Base-by-base conservation (phyloP, 345 rosid genomes). In the Gynandropsis gynandra region DNA sequence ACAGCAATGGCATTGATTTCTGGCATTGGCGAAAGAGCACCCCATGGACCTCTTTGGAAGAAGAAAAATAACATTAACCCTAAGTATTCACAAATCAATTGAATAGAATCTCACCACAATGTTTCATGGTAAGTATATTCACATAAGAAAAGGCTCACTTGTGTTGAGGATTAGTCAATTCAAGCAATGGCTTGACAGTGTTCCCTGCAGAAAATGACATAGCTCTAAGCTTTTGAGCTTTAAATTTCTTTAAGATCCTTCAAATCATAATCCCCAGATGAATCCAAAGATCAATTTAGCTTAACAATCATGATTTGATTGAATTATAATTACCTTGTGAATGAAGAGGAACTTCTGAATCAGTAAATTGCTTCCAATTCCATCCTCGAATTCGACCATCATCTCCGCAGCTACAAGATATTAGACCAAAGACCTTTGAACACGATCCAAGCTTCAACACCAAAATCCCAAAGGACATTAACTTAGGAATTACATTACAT, bases 311-410 rank as follows among this genome's bases (percentile, higher is more conserved):
- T 24, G 5, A 24, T 24, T 8, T 3, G 19, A 18, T 15, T 37
- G 3, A 37, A 2, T 10, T 37, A 1, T 3, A 10, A 17, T 34
- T 62, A 85, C 95, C 97, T 80, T 79, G 72, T 47, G 61, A 49
- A 42, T 19, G 55, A 43, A 67, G 35, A 52, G 82, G 72, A 32
- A 27, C 68, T 38, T 78, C 75, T 5, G 79, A 65, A 52, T 68
- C 66, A 4, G 19, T 3, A 64, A 78, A 65, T 50, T 82, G 85
- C 52, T 64, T 80, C 98, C 98, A 87, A 43, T 62, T 78, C 97
- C 98, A 92, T 63, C 98, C 98, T 13, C 80, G 59, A 56, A 92
- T 77, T 64, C 78, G 67, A 29, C 98, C 98, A 75, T 92, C 97
- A 62, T 92, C 98, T 35, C 98, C 97, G 68, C 98, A 92, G 58